Conservation (phyloP, 2,329 filamentous ascomycete genomes). For the Teratosphaeria viscida region DNA sequence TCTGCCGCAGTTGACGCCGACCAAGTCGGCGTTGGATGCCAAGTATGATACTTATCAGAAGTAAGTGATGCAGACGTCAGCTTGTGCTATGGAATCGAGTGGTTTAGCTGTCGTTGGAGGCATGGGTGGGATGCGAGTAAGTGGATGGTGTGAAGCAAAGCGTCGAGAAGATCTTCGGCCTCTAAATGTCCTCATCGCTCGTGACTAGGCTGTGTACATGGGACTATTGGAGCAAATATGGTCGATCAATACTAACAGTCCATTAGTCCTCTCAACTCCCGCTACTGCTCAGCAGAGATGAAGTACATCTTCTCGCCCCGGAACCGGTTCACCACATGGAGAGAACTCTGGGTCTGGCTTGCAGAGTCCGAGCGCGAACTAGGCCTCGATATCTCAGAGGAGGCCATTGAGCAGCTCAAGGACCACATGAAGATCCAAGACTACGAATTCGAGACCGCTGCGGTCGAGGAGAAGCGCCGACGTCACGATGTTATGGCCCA, state of each 20-base stretch:
- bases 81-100: neutral
- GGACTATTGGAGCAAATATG: neutral
- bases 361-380: conserved; percentile 75
- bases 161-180: neutral
- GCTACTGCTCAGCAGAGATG: conserved; percentile 69
- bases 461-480: conserved; percentile 38
- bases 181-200: no score
- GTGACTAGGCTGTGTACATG: neutral
- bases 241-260: conserved; percentile 30
- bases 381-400: conserved; percentile 62
- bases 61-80: conserved; percentile 10
- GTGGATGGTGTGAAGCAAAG: neutral
- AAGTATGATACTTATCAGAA: conserved; percentile 23
- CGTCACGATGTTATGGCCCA: conserved; percentile 46
- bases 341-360: conserved; percentile 74
- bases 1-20: conserved; percentile 4
- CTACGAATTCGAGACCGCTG: conserved; percentile 37
- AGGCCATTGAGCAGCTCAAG: conserved; percentile 42
- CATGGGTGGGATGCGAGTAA: neutral
- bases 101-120: neutral
- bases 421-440: conserved; percentile 36
- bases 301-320: conserved; percentile 68
- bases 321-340: conserved; percentile 66
- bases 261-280: conserved; percentile 57
- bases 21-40: conserved; percentile 5